Conservation (phyloP, 2,329 filamentous ascomycete genomes). For the Colletotrichum brevisporum region DNA sequence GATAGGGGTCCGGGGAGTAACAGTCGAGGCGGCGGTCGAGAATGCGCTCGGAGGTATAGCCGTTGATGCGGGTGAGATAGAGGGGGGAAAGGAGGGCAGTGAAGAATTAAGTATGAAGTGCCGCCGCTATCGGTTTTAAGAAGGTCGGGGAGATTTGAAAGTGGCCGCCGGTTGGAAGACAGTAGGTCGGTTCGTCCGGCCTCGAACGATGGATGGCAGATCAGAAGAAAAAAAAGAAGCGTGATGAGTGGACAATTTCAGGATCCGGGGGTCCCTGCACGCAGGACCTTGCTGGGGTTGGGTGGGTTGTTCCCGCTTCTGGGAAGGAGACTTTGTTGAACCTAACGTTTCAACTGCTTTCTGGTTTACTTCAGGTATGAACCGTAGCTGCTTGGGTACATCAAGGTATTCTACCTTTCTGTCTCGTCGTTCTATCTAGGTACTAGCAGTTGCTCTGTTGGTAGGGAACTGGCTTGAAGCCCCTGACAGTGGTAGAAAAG, state of each 20-base stretch:
- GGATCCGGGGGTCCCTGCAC: slow-evolving; percentile 23
- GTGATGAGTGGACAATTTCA: slow-evolving; percentile 32
- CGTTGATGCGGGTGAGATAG: background rate
- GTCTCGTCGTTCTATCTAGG: background rate
- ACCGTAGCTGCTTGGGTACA: background rate
- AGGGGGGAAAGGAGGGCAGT: background rate
- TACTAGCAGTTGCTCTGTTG: background rate
- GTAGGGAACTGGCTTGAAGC: background rate
- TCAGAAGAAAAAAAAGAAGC: slow-evolving; percentile 32
- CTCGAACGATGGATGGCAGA: slow-evolving; percentile 32
- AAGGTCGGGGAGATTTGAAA: slow-evolving; percentile 20
- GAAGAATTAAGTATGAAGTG: slow-evolving; percentile 3
- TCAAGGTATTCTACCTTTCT: background rate
- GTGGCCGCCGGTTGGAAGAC: slow-evolving; percentile 22
- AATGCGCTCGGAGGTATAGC: slow-evolving; percentile 15
- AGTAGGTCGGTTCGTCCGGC: slow-evolving; percentile 37
- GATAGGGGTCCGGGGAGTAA: slow-evolving; percentile 16
- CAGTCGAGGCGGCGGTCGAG: slow-evolving; percentile 25
- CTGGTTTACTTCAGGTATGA: background rate
- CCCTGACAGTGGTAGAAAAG: background rate
- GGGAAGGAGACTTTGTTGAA: too few relatives aligned
- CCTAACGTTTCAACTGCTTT: too few relatives aligned
- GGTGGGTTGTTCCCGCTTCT: too few relatives aligned
- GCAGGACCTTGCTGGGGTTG: background rate
- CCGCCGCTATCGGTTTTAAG: slow-evolving; percentile 13